Conservation (phyloP, 495 filamentous ascomycete species). For the Bombardia bombarda region DNA sequence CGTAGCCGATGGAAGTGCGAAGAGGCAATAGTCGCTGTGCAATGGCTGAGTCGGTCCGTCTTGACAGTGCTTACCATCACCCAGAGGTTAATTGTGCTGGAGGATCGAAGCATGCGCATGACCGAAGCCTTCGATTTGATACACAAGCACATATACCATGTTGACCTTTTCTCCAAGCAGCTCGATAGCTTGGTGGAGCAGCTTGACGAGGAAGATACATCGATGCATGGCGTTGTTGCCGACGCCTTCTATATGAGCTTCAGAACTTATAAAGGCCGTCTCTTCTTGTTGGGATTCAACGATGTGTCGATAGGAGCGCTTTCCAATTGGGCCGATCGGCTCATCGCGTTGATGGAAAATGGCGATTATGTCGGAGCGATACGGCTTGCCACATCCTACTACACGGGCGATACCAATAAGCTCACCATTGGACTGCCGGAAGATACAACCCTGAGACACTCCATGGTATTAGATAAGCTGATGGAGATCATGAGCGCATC, state of each 20-base stretch:
- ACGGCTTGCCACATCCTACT: slow-evolving; percentile 81
- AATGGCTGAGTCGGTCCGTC: slow-evolving; percentile 94
- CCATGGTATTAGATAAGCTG: slow-evolving; percentile 78
- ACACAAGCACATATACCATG: slow-evolving; percentile 85
- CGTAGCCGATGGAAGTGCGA: slow-evolving; percentile 89
- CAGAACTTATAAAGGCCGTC: slow-evolving; percentile 84
- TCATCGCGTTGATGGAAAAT: slow-evolving; percentile 92
- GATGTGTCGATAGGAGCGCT: slow-evolving; percentile 82
- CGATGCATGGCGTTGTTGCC: slow-evolving; percentile 92
- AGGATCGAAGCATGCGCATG: slow-evolving; percentile 78
- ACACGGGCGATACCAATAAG: slow-evolving; percentile 80
- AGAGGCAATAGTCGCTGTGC: slow-evolving; percentile 91
- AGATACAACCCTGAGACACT: slow-evolving; percentile 65
- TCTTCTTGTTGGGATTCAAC: slow-evolving; percentile 85
- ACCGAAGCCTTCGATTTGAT: slow-evolving; percentile 92
- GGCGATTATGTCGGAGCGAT: slow-evolving; percentile 92
- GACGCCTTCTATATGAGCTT: slow-evolving; percentile 99
- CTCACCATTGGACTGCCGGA: slow-evolving; percentile 90
- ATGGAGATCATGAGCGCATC: slow-evolving; percentile 94
- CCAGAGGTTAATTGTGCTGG: slow-evolving; percentile 83
- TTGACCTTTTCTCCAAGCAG: slow-evolving; percentile 76
- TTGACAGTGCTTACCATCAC: slow-evolving; percentile 87
- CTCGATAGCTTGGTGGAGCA: slow-evolving; percentile 78
- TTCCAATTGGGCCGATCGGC: slow-evolving; percentile 96
- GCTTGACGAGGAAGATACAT: slow-evolving; percentile 75